Evolutionary conservation across 352 stramenopile species (phyloP), one percentile per base, ranked within the genome.

Genomic region (Globisporangium splendens): DNA sequence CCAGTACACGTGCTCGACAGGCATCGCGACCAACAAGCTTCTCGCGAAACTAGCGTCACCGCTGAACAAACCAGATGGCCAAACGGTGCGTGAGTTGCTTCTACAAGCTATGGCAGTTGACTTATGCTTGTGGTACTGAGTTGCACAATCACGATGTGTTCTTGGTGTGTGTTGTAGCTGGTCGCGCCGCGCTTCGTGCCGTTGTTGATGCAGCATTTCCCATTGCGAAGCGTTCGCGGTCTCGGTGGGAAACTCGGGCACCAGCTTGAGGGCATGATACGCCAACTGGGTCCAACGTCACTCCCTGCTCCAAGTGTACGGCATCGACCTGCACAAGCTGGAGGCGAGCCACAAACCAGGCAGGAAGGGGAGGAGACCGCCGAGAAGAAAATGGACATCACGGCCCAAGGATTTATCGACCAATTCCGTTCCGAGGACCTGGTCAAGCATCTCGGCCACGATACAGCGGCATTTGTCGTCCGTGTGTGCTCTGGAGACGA

Each of bases 1-100:
- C 31, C 76, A 81, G n/a, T 95, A 77, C 46, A 93, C 83, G 21
- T 92, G 83, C 61, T 95, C 86, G 17, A 87, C 85, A 6, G 86
- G 83, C 13, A 72, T 95, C 46, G 80, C 86, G 15, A 63, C 69
- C 49, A 93, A 89, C 65, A 95, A 95, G 52, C 68, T 95, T 11
- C 49, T 92, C 31, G 76, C 86, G 41, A 95, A 95, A 56, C 54
- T 94, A 13, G 81, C 70, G 4, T 92, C 85, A 4, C 85, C 85
- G 13, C 61, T 93, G 8, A 92, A 94, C 61, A 94, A 94, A 46
- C 85, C 85, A 6, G 79, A 88, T 31, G 85, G 85, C 0, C 85
- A 94, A 73, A 83, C 80, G 22, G 77, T 85, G 53, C 35, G 61
- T 58, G 8, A 12, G 22, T 24, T 28, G 28, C 28, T 6, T 35